A percentile compares a stretch with the other conserved stretches of the same genome.
phyloP scores from a whole-genome alignment of 805 yeast genomes.

The Starmerella asiatica region DNA sequence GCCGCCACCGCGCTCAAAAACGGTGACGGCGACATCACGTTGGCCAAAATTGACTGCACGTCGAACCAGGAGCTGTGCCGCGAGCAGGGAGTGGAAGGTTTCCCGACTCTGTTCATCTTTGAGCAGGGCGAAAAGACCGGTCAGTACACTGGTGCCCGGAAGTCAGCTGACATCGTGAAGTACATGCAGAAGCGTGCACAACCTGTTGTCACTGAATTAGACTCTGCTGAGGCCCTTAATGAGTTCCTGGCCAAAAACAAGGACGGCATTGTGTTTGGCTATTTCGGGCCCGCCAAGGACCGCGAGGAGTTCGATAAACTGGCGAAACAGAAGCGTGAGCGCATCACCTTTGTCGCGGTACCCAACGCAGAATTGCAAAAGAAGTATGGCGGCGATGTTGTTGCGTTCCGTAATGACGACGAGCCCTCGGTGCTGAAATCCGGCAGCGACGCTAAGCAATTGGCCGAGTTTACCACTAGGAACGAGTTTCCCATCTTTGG shows the following conservation, averaged over 20 bases:
- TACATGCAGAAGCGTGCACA: conserved; percentile 70
- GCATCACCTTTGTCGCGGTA: conserved; percentile 40
- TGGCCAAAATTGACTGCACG: conserved; percentile 84
- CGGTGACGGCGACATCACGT: conserved; percentile 23
- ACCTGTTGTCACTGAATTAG: conserved; percentile 54
- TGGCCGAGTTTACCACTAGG: conserved; percentile 35
- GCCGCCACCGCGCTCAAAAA: conserved; percentile 19
- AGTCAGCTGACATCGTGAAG: conserved; percentile 58
- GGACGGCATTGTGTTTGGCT: conserved; percentile 34
- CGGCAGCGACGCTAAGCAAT: conserved; percentile 24
- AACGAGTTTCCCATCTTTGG: conserved; percentile 77
- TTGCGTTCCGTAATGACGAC: conserved; percentile 30
- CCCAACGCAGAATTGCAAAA: conserved; percentile 30
- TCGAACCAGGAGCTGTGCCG: conserved; percentile 61
- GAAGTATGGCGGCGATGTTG: conserved; percentile 32
- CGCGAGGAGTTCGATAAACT: conserved; percentile 48
- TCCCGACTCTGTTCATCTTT: conserved; percentile 71
- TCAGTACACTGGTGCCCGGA: conserved; percentile 78
- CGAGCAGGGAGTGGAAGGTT: conserved; percentile 53
- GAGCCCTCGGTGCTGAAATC: conserved; percentile 16
- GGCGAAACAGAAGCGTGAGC: conserved; percentile 55
- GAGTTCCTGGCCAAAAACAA: conserved; percentile 30
- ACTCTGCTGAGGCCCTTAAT: conserved; percentile 38
- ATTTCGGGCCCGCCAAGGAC: conserved; percentile 34
- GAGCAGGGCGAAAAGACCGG: conserved; percentile 34